Evolutionary conservation across 768 basidiomycete species (phyloP).

Genomic region (Agaricus sinodeliciosus): DNA sequence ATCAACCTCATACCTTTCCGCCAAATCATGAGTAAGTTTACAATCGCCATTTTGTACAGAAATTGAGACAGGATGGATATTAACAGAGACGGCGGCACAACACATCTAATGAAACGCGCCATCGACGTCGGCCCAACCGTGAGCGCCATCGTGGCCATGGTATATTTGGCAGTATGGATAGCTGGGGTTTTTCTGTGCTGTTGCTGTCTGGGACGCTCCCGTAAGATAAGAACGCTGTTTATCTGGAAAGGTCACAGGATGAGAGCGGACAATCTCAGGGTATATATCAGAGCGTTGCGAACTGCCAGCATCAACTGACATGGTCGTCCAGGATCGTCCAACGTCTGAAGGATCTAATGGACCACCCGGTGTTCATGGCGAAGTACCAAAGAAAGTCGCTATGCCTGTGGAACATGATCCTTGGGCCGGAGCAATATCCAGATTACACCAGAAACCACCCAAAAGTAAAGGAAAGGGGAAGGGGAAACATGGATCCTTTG

Average conservation of each 20-base stretch:
- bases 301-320: not conserved
- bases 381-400: not conserved
- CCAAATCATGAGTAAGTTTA: not conserved
- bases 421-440: not conserved
- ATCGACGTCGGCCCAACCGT: conserved; percentile 1
- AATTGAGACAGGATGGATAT: not conserved
- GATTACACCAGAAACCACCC: not conserved
- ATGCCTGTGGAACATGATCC: not conserved
- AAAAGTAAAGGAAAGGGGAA: not conserved
- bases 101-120: not conserved
- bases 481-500: not conserved
- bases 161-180: conserved; percentile 4
- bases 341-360: not conserved
- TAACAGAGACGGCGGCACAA: not conserved
- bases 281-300: not conserved
- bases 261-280: not conserved
- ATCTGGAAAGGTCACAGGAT: conserved; percentile 5
- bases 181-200: not conserved
- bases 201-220: not conserved
- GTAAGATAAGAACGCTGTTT: not conserved
- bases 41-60: not conserved
- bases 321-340: not conserved
- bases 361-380: not conserved
- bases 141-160: conserved; percentile 3
- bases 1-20: not conserved